Percentiles rank a stretch among this genome's conserved stretches.
Conservation (phyloP, 2,329 filamentous ascomycete genomes). For the Nemania diffusa region DNA sequence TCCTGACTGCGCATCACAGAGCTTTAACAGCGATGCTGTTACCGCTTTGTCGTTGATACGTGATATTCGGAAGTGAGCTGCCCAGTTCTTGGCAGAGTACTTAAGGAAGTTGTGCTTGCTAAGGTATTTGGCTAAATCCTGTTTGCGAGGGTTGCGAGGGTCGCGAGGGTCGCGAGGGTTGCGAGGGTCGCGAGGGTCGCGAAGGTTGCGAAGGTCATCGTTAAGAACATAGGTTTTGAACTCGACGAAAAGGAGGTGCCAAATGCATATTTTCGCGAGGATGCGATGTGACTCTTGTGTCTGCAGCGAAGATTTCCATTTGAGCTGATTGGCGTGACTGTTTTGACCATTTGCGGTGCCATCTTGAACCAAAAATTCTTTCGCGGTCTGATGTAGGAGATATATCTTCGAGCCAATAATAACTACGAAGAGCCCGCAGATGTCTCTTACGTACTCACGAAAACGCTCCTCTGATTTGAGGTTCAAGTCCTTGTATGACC, state of each 20-base stretch:
- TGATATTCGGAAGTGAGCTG: constrained; percentile 23
- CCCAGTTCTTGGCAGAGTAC: constrained; percentile 31
- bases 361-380: constrained; percentile 49
- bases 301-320: constrained; percentile 27
- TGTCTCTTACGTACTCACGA: constrained; percentile 38
- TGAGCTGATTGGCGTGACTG: background rate
- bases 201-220: background rate
- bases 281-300: constrained; percentile 22
- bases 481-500: background rate
- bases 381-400: constrained; percentile 55
- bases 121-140: no score
- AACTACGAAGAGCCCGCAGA: constrained; percentile 53
- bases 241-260: constrained; percentile 19
- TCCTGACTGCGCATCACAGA: constrained; percentile 2
- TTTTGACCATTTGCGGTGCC: background rate
- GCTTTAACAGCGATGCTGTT: background rate
- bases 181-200: no score
- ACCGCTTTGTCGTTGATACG: background rate
- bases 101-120: background rate
- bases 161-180: no score
- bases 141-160: no score
- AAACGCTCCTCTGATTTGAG: constrained; percentile 30
- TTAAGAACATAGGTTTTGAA: background rate
- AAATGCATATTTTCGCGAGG: constrained; percentile 30
- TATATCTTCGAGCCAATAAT: constrained; percentile 50